Percentiles rank a stretch among this genome's conserved stretches.
These are phyloP conservation scores for Catharanthus roseus DNA, from an alignment of 257 asterid species.

Conservation along the genomic window DNA sequence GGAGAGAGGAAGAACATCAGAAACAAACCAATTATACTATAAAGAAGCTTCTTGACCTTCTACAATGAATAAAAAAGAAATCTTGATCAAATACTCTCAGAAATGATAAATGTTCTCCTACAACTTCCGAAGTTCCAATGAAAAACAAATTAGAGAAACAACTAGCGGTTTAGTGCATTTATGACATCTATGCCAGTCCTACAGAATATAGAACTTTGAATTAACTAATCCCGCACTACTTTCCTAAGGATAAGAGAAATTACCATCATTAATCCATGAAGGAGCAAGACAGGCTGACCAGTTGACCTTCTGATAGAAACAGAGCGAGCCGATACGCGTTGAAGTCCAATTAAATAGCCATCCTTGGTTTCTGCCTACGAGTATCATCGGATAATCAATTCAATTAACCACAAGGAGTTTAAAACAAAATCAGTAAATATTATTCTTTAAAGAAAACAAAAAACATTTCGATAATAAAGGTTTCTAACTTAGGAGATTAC, in stretches of 20 bases:
- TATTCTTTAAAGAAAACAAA: not conserved
- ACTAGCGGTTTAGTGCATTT: not conserved
- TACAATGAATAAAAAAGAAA: not conserved
- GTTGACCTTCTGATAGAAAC: slow-evolving; percentile 22
- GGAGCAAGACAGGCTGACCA: slow-evolving; percentile 70
- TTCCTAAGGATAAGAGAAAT: not conserved
- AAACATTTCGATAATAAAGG: not conserved
- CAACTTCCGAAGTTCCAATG: not conserved
- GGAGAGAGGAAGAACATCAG: not conserved
- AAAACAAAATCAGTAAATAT: slow-evolving; percentile 6
- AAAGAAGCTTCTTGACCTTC: not conserved
- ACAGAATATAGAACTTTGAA: not conserved
- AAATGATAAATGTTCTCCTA: not conserved
- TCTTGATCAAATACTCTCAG: not conserved
- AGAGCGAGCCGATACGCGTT: slow-evolving; percentile 70
- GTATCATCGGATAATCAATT: not conserved
- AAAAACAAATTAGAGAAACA: not conserved
- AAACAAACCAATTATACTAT: not conserved
- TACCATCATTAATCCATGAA: slow-evolving; percentile 95
- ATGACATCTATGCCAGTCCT: not conserved
- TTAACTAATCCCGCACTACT: not conserved
- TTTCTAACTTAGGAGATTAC: slow-evolving; percentile 29
- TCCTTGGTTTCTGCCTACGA: slow-evolving; percentile 66
- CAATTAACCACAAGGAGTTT: not conserved
- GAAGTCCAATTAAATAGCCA: slow-evolving; percentile 86